These are phyloP conservation scores for Mucor plumbeus DNA, from an alignment of 371 early-diverging fungal species.

Conservation along the genomic window DNA sequence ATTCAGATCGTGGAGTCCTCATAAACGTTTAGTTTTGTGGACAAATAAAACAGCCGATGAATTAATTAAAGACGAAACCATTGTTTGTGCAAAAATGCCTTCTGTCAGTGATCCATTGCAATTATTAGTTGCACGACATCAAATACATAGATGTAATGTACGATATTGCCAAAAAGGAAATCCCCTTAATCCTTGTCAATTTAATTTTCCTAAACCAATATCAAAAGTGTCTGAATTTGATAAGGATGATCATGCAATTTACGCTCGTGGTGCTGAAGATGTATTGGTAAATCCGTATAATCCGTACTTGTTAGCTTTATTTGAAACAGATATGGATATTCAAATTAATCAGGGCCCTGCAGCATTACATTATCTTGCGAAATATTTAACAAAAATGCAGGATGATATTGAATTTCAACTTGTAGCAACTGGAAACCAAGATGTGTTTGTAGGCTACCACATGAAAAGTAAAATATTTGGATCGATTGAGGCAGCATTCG, in stretches of 20 bases:
- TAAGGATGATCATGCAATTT: not conserved
- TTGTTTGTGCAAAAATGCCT: not conserved
- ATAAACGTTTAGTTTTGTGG: slow-evolving; percentile 13
- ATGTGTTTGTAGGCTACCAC: not conserved
- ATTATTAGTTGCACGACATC: not conserved
- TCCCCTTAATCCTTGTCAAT: not conserved
- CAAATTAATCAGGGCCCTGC: slow-evolving; percentile 5
- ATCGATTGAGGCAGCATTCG: slow-evolving; percentile 10
- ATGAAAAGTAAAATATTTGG: not conserved
- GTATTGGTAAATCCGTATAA: slow-evolving; percentile 4
- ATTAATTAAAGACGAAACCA: not conserved
- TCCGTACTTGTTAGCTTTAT: slow-evolving; percentile 8
- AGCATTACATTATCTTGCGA: slow-evolving; percentile 13
- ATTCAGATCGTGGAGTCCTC: slow-evolving; percentile 8
- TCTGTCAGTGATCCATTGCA: not conserved
- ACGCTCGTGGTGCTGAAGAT: slow-evolving; percentile 1
- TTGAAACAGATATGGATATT: slow-evolving; percentile 16
- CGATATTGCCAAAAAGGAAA: not conserved
- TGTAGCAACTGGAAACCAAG: not conserved
- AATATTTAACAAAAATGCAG: slow-evolving; percentile 18
- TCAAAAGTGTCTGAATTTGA: not conserved
- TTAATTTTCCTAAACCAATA: slow-evolving; percentile 4
- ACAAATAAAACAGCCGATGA: not conserved
- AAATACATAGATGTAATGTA: not conserved
- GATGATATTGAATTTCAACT: not conserved